These are phyloP conservation scores for Globisporangium acanthophoron DNA, from an alignment of 352 stramenopile genomes.

Conservation along the genomic window DNA sequence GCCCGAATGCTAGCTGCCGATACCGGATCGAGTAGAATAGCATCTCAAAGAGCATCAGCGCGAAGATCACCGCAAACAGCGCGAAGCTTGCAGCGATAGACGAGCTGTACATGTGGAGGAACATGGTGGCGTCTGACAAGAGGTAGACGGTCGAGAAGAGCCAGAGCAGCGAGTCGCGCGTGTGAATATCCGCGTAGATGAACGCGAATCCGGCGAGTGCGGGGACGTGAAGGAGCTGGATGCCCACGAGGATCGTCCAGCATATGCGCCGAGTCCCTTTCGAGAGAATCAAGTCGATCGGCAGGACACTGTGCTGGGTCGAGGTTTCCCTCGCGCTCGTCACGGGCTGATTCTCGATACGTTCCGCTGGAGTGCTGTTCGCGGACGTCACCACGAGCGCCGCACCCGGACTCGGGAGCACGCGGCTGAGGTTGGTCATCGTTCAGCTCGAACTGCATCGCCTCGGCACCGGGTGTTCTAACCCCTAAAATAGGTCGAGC, in stretches of 20 bases:
- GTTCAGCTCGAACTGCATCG: no score
- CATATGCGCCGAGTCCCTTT: neutral
- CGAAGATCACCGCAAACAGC: slow-evolving; percentile 3
- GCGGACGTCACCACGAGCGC: neutral
- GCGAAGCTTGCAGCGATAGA: slow-evolving; percentile 1
- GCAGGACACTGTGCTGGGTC: neutral
- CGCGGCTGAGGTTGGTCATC: slow-evolving; percentile 3
- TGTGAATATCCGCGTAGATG: slow-evolving; percentile 4
- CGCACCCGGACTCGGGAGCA: slow-evolving; percentile 3
- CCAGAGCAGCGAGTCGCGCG: slow-evolving; percentile 4
- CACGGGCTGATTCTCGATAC: neutral
- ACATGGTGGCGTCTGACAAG: slow-evolving; percentile 3
- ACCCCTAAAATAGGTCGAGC: no score
- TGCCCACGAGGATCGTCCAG: slow-evolving; percentile 5
- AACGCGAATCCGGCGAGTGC: neutral
- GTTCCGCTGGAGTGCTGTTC: neutral
- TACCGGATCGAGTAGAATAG: slow-evolving; percentile 8
- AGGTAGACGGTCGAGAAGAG: slow-evolving; percentile 8
- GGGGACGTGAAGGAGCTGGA: slow-evolving; percentile 5
- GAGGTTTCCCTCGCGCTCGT: neutral
- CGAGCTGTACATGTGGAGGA: neutral
- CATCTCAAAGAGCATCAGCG: neutral
- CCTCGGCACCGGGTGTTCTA: no score
- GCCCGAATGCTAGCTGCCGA: slow-evolving; percentile 2
- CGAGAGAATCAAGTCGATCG: slow-evolving; percentile 5